Evolutionary conservation across 2,329 filamentous ascomycete genomes (phyloP), one percentile per base, ranked within the genome.

Genomic region (Sclerotinia glacialis): DNA sequence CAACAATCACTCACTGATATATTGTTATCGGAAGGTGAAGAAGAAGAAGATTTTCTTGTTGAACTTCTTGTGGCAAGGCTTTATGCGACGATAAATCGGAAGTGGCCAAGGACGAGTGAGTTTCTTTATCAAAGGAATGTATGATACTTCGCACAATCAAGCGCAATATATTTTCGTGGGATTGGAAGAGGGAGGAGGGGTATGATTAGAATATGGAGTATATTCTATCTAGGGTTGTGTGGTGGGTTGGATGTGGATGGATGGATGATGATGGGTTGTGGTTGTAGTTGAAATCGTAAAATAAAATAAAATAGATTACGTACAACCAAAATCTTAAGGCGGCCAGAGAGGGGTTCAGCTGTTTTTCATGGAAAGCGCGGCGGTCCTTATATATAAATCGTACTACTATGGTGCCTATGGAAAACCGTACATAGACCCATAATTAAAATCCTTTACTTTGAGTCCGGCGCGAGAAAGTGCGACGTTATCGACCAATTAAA

Each of bases 81-180:
- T 3, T 60, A 50, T 55, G 58, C 50, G 47, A 65, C 34, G 18
- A 28, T 9, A 37, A 44, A n/a, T 40, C 37, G 47, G 47, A 37
- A 12, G 58, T 46, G 49, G 58, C 47, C 3, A 54, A 9, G 21
- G 49, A 56, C 28, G 42, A 14, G 11, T 12, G 42, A 14, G 11
- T 12, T 18, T 40, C 12, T 47, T 28, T 55, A 66, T 66, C 44
- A 66, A 66, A 66, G 60, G 65, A 66, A 63, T 66, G 65, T 50
- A 55, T 26, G 31, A 31, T 63, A 63, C 46, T 14, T 40, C 12
- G 60, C 60, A 63, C 60, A 40, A 7, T 63, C 46, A 63, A 54
- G 60, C 31, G 56, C 56, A 34, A 23, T 12, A 26, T 44, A 44
- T 21, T n/a, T 21, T 34, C 31, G 31, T 21, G 18, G 16, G 23